A percentile compares a stretch with the other conserved stretches of the same genome.
Evolutionary conservation across 2,329 filamentous ascomycete genomes (phyloP).

Genomic region (Pseudogymnoascus sp.): DNA sequence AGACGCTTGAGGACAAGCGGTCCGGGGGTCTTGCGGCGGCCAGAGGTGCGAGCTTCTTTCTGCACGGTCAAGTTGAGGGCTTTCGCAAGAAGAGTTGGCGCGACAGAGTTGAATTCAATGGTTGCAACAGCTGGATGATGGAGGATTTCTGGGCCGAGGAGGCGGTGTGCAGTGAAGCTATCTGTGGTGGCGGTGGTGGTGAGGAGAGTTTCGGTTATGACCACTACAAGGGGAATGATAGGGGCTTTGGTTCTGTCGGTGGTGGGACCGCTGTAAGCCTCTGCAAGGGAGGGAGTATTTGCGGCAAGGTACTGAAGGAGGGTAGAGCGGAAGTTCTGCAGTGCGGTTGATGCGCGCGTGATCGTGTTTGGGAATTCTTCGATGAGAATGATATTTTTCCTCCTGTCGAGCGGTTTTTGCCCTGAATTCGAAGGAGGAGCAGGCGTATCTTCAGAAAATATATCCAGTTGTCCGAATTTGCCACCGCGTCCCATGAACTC

Average conservation of each 20-base stretch:
- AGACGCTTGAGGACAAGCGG: slow-evolving; percentile 69
- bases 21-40: slow-evolving; percentile 66
- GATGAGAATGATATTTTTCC: slow-evolving; percentile 58
- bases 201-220: slow-evolving; percentile 84
- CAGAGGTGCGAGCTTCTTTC: slow-evolving; percentile 77
- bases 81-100: slow-evolving; percentile 75
- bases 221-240: slow-evolving; percentile 70
- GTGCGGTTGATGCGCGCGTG: slow-evolving; percentile 52
- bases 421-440: slow-evolving; percentile 24
- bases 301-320: slow-evolving; percentile 67
- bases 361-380: slow-evolving; percentile 79
- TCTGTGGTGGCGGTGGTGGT: slow-evolving; percentile 78
- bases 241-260: slow-evolving; percentile 30
- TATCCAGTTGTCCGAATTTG: slow-evolving; percentile 65
- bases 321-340: slow-evolving; percentile 65
- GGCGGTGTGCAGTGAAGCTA: slow-evolving; percentile 83
- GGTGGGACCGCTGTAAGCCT: slow-evolving; percentile 32
- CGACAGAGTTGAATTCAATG: slow-evolving; percentile 91
- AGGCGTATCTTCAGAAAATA: slow-evolving; percentile 24
- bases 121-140: slow-evolving; percentile 69
- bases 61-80: slow-evolving; percentile 73
- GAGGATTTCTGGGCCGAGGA: slow-evolving; percentile 79
- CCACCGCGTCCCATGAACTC: slow-evolving; percentile 81
- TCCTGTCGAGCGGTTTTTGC: slow-evolving; percentile 22
- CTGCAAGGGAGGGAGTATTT: slow-evolving; percentile 50